Percentiles rank a stretch among this genome's conserved stretches.
phyloP scores from a whole-genome alignment of 257 asterid genomes.

The Solanum paucissectum region DNA sequence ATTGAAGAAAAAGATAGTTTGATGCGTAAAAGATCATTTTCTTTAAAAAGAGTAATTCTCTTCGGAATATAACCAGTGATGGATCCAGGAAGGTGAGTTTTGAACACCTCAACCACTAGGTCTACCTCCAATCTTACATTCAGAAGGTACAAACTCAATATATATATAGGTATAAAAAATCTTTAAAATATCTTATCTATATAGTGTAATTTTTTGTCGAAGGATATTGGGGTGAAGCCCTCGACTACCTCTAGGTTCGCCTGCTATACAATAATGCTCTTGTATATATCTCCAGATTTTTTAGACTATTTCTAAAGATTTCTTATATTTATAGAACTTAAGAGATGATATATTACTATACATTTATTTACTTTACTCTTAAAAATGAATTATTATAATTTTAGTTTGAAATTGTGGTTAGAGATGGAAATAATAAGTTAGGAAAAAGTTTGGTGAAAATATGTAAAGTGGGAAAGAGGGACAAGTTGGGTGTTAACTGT shows the following conservation, averaged over 20 bases:
- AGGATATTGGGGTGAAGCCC: too few species aligned
- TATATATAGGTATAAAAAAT: too few species aligned
- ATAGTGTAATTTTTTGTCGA: too few species aligned
- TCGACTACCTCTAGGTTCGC: too few species aligned
- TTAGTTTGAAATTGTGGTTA: neutral
- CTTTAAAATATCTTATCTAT: too few species aligned
- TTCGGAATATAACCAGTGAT: too few species aligned
- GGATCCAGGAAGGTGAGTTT: too few species aligned
- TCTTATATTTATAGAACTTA: too few species aligned
- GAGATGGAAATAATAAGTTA: neutral
- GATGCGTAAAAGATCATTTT: neutral
- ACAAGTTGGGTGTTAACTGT: neutral
- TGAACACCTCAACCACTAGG: neutral
- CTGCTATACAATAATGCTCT: neutral
- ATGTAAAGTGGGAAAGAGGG: conserved; percentile 6
- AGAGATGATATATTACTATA: neutral
- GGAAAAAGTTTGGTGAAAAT: conserved; percentile 4
- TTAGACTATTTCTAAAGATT: neutral
- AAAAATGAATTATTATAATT: neutral
- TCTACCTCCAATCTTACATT: neutral
- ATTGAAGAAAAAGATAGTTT: neutral
- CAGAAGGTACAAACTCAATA: too few species aligned
- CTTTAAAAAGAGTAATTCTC: too few species aligned
- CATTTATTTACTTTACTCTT: neutral
- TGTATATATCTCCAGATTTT: too few species aligned